Base-by-base conservation (phyloP, 2,329 filamentous ascomycete species). In the Xylariaceae sp. region DNA sequence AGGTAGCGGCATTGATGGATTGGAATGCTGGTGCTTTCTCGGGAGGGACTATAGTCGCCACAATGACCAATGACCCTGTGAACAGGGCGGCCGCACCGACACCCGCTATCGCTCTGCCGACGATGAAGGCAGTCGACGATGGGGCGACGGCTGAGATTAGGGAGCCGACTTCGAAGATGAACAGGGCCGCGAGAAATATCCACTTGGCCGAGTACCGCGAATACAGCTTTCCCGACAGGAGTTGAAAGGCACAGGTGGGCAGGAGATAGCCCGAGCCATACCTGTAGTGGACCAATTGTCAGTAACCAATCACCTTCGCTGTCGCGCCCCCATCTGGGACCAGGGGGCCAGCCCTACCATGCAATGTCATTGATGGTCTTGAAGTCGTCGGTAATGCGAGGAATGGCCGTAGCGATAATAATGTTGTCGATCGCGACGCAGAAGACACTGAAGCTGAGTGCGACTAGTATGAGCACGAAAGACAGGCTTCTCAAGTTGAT, bases 41-140 rank as follows among this genome's bases (percentile, higher is more conserved):
- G 52, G 50, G 2, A 50, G 50, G 8, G 54, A 44, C 31, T 41
- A 46, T 30, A n/a, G 49, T 37, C 8, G 52, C 50, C 14, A 68
- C 60, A 40, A 70, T 59, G 3, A 53, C 27, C 5, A 52, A 34
- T n/a, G 47, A 46, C n/a, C 66, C 68, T 35, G 62, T 66, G 46
- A 67, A 64, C 19, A 60, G 59, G 15, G 60, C 61, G n/a, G 67
- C 59, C 4, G 65, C 50, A 30, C 65, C 66, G 11, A 52, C 8
- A n/a, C 55, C 55, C 14, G 53, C 41, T 21, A 56, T 41, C 19
- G 49, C 47, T 13, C 55, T 50, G n/a, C 55, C 55, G 30, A 53
- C 33, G 31, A 57, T 55, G n/a, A 56, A 44, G 21, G 51, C 47
- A 5, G 46, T 38, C 7, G 52, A 55, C 31, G 47, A 51, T 29